Evolutionary conservation across 805 yeast species (phyloP).

Genomic region (Candida coquimbonensis): DNA sequence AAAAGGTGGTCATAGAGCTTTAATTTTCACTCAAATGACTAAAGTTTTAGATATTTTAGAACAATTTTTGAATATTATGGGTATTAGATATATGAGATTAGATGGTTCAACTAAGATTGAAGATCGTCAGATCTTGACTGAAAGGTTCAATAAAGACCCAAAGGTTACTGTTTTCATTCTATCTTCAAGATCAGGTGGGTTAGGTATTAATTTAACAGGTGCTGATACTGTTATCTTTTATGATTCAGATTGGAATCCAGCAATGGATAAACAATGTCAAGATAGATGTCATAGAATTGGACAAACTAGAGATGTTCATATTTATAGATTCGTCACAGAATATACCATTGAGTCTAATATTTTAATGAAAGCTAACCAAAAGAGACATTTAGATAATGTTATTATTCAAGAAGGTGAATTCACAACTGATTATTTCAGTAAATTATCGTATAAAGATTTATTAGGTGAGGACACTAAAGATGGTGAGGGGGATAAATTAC

Average conservation of each 20-base stretch:
- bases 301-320: constrained; percentile 95
- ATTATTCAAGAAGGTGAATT: constrained; percentile 97
- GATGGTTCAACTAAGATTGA: constrained; percentile 98
- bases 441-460: constrained; percentile 77
- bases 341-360: constrained; percentile 95
- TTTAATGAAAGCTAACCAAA: constrained; percentile 88
- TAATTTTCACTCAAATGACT: constrained; percentile 97
- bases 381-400: constrained; percentile 86
- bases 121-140: constrained; percentile 91
- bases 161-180: constrained; percentile 85
- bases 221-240: constrained; percentile 98
- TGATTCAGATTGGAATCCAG: constrained; percentile 99
- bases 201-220: constrained; percentile 95
- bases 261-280: constrained; percentile 99
- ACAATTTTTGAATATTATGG: constrained; percentile 88
- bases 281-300: constrained; percentile 99
- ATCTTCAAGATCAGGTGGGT: constrained; percentile 95
- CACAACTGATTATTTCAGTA: constrained; percentile 92
- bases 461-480: constrained; percentile 41
- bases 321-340: constrained; percentile 92
- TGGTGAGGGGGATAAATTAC: constrained; percentile 25
- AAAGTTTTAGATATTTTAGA: constrained; percentile 90
- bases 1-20: constrained; percentile 85
- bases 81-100: constrained; percentile 86
- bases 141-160: constrained; percentile 81